Percentiles rank a stretch among this genome's conserved stretches.
phyloP scores from a whole-genome alignment of 2,329 filamentous ascomycete genomes.

The Phyllosticta paracitricarpa region DNA sequence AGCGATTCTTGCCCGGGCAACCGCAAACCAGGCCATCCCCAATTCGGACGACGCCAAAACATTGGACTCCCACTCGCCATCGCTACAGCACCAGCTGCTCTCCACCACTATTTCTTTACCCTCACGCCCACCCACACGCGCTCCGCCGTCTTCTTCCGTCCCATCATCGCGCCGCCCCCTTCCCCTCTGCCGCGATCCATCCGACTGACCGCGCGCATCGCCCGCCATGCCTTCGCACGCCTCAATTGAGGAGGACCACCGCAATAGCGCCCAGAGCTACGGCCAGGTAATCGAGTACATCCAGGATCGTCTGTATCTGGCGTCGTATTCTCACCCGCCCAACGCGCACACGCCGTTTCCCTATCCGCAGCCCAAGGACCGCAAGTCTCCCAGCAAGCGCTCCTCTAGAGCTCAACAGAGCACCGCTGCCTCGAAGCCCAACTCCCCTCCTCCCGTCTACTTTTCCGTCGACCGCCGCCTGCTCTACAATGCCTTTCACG shows the following conservation, averaged over 20 bases:
- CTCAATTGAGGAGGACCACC: slow-evolving; percentile 5
- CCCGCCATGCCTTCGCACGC: slow-evolving; percentile 7
- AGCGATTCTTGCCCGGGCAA: not conserved
- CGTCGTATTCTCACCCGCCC: slow-evolving; percentile 77
- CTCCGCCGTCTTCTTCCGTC: not conserved
- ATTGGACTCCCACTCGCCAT: not conserved
- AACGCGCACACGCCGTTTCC: slow-evolving; percentile 77
- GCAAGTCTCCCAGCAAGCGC: slow-evolving; percentile 63
- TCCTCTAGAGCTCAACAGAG: slow-evolving; percentile 56
- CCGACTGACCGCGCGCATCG: not conserved
- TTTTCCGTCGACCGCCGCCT: slow-evolving; percentile 90
- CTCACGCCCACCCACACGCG: slow-evolving; percentile 1
- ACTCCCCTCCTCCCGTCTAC: slow-evolving; percentile 64
- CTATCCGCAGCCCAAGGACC: slow-evolving; percentile 51
- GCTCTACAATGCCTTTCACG: slow-evolving; percentile 96
- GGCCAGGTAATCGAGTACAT: slow-evolving; percentile 95
- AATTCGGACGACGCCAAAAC: not conserved
- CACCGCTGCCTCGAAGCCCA: slow-evolving; percentile 36
- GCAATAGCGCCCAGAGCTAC: slow-evolving; percentile 42
- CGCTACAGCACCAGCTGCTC: not conserved
- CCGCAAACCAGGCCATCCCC: not conserved
- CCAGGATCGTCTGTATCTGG: slow-evolving; percentile 89
- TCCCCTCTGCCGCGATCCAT: not conserved
- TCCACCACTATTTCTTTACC: not conserved
- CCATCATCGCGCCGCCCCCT: not conserved